Evolutionary conservation across 345 rosid species (phyloP).

Genomic region (Firmiana major): DNA sequence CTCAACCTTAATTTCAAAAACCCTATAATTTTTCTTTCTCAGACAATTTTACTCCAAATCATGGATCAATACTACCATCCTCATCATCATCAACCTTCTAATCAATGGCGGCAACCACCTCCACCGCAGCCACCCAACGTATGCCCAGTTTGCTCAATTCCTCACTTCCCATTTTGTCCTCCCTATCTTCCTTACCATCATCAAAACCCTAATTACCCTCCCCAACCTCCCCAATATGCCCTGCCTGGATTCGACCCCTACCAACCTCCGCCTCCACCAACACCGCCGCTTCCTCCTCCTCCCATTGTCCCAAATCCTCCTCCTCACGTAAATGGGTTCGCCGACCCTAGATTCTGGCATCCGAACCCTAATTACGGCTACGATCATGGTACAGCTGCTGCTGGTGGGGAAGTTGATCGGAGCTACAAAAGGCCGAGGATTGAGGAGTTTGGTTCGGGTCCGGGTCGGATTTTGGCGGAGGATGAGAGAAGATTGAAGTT

Average conservation of each 20-base stretch:
- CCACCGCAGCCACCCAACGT: conserved; percentile 31
- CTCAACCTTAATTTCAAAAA: neutral
- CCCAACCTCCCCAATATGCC: conserved; percentile 32
- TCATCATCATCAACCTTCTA: conserved; percentile 14
- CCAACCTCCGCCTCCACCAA: conserved; percentile 20
- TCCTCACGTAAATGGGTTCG: conserved; percentile 10
- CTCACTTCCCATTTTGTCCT: conserved; percentile 80
- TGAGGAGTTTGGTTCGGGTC: conserved; percentile 34
- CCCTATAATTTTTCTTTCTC: neutral
- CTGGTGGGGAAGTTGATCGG: conserved; percentile 41
- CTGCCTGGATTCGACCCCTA: conserved; percentile 44
- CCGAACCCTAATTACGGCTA: conserved; percentile 26
- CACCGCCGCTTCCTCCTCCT: neutral
- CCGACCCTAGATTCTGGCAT: conserved; percentile 41
- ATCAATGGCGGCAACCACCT: conserved; percentile 56
- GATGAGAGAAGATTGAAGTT: conserved; percentile 78
- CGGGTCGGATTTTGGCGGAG: conserved; percentile 30
- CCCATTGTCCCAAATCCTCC: neutral
- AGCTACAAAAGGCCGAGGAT: conserved; percentile 69
- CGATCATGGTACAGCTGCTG: conserved; percentile 28
- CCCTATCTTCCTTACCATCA: conserved; percentile 38
- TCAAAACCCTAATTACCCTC: conserved; percentile 45
- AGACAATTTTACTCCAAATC: neutral
- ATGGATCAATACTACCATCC: conserved; percentile 8
- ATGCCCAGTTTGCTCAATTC: conserved; percentile 58